Percentiles rank a stretch among this genome's conserved stretches.
Conservation (phyloP, 2,329 filamentous ascomycete species). For the Diaporthe australafricana region DNA sequence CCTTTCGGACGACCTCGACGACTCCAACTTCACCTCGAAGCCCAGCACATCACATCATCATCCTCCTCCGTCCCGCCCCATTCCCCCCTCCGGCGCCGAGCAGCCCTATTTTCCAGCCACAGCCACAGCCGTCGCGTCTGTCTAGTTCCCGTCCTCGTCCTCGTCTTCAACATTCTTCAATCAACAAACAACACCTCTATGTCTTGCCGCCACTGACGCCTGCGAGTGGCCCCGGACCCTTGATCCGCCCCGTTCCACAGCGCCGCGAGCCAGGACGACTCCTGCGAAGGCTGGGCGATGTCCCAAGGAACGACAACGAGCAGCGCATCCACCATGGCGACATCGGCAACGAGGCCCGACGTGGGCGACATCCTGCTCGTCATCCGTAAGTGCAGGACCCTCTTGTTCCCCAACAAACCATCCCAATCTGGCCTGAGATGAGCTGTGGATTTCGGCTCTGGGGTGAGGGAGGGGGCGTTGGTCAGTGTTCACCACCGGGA, state of each 20-base stretch:
- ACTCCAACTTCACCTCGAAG: slow-evolving; percentile 9
- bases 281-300: slow-evolving; percentile 44
- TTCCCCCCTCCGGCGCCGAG: slow-evolving; percentile 10
- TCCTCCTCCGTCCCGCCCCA: slow-evolving; percentile 14
- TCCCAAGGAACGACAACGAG: slow-evolving; percentile 34
- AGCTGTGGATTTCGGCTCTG: slow-evolving; percentile 38
- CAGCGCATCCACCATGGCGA: slow-evolving; percentile 40
- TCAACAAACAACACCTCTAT: slow-evolving; percentile 32
- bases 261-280: slow-evolving; percentile 50
- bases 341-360: slow-evolving; percentile 62
- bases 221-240: slow-evolving; percentile 33
- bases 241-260: slow-evolving; percentile 24
- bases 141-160: not conserved
- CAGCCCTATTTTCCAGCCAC: slow-evolving; percentile 15
- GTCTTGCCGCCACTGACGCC: slow-evolving; percentile 36
- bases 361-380: slow-evolving; percentile 77
- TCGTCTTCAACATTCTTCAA: slow-evolving; percentile 13
- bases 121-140: slow-evolving; percentile 18
- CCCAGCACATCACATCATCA: slow-evolving; percentile 11
- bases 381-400: slow-evolving; percentile 69
- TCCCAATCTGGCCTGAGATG: slow-evolving; percentile 36
- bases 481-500: slow-evolving; percentile 30
- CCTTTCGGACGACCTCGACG: slow-evolving; percentile 5
- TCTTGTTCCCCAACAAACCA: slow-evolving; percentile 24
- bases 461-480: slow-evolving; percentile 17